Conservation (phyloP, 2,329 filamentous ascomycete genomes). For the Fusarium nisikadoi region DNA sequence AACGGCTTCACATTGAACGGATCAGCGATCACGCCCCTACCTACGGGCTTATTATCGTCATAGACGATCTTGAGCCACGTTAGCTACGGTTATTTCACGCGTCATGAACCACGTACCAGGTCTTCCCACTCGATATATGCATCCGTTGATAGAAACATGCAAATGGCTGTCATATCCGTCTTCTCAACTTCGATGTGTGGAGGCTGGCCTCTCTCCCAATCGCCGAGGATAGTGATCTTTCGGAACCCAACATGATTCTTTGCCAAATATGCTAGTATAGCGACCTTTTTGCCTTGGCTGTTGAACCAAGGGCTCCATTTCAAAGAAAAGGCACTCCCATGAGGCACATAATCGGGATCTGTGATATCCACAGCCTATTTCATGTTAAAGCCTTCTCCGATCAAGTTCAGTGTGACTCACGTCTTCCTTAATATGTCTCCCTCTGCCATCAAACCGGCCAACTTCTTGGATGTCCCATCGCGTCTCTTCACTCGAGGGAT, state of each 20-base stretch:
- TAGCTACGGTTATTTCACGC: not conserved
- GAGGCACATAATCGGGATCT: conserved; percentile 62
- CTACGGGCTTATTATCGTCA: conserved; percentile 51
- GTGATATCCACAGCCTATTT: conserved; percentile 44
- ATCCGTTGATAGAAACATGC: conserved; percentile 61
- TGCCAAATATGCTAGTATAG: conserved; percentile 62
- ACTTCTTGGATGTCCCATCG: conserved; percentile 64
- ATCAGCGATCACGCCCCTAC: conserved; percentile 65
- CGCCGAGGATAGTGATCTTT: conserved; percentile 54
- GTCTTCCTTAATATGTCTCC: conserved; percentile 55
- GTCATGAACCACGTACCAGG: conserved; percentile 48
- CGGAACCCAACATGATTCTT: conserved; percentile 67
- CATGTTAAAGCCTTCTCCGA: conserved; percentile 14
- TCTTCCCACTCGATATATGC: conserved; percentile 68
- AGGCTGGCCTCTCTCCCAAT: conserved; percentile 50
- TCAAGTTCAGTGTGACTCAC: conserved; percentile 15
- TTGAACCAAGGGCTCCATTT: conserved; percentile 66
- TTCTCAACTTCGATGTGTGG: conserved; percentile 54
- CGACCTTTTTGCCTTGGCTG: conserved; percentile 48
- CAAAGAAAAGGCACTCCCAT: conserved; percentile 61
- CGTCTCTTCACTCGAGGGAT: conserved; percentile 42
- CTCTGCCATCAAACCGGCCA: conserved; percentile 58
- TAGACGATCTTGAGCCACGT: conserved; percentile 54
- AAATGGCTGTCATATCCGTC: conserved; percentile 59
- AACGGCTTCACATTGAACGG: conserved; percentile 63